Percentiles rank a stretch among this genome's conserved stretches.
Conservation (phyloP, 2,329 filamentous ascomycete species). For the Phyllosticta capitalensis region DNA sequence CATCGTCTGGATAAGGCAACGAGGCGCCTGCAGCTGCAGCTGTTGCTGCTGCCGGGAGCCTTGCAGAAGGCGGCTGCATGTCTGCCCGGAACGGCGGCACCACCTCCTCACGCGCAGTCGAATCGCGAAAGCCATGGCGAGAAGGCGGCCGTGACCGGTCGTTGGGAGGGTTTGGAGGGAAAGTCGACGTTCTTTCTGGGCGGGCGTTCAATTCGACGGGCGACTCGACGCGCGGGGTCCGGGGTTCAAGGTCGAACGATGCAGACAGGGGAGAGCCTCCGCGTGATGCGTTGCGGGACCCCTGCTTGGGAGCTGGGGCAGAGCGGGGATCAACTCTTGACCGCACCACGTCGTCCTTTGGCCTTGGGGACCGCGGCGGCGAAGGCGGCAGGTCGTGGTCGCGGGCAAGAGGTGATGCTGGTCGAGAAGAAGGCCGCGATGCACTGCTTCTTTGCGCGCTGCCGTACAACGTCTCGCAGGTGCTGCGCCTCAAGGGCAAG, state of each 20-base stretch:
- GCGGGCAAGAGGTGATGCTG: conserved; percentile 21
- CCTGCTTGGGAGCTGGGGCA: background rate
- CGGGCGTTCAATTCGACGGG: background rate
- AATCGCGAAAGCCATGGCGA: conserved; percentile 22
- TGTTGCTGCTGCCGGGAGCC: conserved; percentile 15
- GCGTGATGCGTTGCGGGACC: conserved; percentile 14
- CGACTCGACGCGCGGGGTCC: conserved; percentile 3
- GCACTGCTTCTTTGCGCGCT: background rate
- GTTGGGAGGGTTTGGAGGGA: conserved; percentile 2
- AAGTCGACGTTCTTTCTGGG: background rate
- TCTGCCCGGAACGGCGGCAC: conserved; percentile 19
- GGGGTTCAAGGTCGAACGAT: background rate
- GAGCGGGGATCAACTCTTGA: conserved; percentile 16
- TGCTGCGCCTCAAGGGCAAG: background rate
- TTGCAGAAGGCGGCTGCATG: conserved; percentile 24
- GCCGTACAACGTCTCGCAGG: conserved; percentile 9
- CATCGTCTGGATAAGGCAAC: conserved; percentile 39
- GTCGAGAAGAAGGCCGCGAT: conserved; percentile 12
- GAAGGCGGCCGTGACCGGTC: conserved; percentile 21
- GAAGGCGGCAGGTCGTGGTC: conserved; percentile 11
- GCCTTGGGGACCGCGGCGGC: conserved; percentile 21
- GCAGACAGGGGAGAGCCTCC: conserved; percentile 2
- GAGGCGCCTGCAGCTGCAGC: conserved; percentile 13
- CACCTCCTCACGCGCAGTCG: conserved; percentile 17
- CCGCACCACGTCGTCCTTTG: conserved; percentile 17